These are phyloP conservation scores for Exidia glandulosa DNA, from an alignment of 768 basidiomycete species.

Conservation along the genomic window DNA sequence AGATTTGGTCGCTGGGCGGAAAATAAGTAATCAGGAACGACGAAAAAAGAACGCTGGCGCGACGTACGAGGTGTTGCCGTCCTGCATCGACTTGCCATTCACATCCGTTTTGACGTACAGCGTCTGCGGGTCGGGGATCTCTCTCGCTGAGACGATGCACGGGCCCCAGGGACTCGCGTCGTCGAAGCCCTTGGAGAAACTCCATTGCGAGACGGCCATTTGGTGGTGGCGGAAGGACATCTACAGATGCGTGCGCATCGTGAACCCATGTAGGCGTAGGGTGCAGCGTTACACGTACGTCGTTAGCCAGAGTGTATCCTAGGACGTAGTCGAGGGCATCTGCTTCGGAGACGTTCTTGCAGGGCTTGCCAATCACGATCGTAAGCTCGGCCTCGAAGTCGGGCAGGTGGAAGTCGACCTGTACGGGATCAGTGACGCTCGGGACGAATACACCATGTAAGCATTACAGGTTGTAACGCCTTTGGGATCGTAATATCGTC, in stretches of 20 bases:
- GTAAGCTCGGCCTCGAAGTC: slow-evolving; percentile 79
- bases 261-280: not conserved
- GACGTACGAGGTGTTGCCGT: slow-evolving; percentile 68
- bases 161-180: slow-evolving; percentile 30
- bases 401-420: slow-evolving; percentile 52
- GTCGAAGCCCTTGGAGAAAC: slow-evolving; percentile 80
- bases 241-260: slow-evolving; percentile 19
- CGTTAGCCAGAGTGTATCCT: slow-evolving; percentile 72
- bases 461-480: slow-evolving; percentile 65
- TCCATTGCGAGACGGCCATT: slow-evolving; percentile 73
- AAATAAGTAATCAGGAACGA: not conserved
- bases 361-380: slow-evolving; percentile 72
- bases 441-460: no score
- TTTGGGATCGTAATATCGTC: slow-evolving; percentile 55
- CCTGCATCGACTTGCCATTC: slow-evolving; percentile 60
- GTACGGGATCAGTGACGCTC: no score
- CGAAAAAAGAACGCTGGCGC: not conserved
- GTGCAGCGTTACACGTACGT: slow-evolving; percentile 31
- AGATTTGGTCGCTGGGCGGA: slow-evolving; percentile 59
- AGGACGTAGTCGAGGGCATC: slow-evolving; percentile 81
- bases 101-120: slow-evolving; percentile 51
- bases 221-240: slow-evolving; percentile 80
- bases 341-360: slow-evolving; percentile 67
- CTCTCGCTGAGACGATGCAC: slow-evolving; percentile 55
- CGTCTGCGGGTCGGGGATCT: slow-evolving; percentile 55